phyloP scores from a whole-genome alignment of 2,329 filamentous ascomycete species.

The Colletotrichum orbiculare region DNA sequence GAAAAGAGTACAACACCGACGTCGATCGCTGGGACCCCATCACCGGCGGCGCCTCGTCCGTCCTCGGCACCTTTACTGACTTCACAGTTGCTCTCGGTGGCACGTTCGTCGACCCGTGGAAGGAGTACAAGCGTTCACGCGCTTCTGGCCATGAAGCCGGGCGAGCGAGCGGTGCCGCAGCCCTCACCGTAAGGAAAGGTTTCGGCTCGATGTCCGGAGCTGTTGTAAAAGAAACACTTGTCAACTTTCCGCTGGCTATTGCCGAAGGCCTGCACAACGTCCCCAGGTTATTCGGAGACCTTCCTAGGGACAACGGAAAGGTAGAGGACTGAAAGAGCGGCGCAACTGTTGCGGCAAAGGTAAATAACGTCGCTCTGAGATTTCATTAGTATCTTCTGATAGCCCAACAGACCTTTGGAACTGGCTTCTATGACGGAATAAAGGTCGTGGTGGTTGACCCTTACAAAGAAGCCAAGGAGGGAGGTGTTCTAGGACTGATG shows the following conservation, averaged over 20 bases:
- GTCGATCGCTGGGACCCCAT: constrained; percentile 46
- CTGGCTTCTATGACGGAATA: constrained; percentile 46
- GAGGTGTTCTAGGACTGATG: constrained; percentile 45
- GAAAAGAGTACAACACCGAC: constrained; percentile 40
- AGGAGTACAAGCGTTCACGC: constrained; percentile 23
- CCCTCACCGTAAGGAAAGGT: constrained; percentile 29
- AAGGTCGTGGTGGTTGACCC: constrained; percentile 45
- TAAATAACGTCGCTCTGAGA: not conserved
- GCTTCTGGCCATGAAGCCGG: constrained; percentile 22
- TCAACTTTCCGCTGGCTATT: constrained; percentile 50
- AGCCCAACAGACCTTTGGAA: constrained; percentile 22
- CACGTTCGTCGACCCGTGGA: constrained; percentile 35
- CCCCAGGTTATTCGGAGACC: constrained; percentile 50
- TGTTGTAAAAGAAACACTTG: constrained; percentile 46
- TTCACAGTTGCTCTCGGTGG: constrained; percentile 33
- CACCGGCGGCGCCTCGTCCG: constrained; percentile 20
- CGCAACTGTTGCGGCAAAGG: constrained; percentile 44
- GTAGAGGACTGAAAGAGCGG: constrained; percentile 49
- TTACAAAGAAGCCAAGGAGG: constrained; percentile 44
- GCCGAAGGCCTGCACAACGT: constrained; percentile 48
- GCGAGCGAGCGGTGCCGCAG: constrained; percentile 15
- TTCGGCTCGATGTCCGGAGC: constrained; percentile 42
- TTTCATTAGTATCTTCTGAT: not conserved
- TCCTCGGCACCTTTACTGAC: constrained; percentile 26
- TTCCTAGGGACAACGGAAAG: constrained; percentile 44